Percentiles rank a stretch among this genome's conserved stretches.
Conservation (phyloP, 495 filamentous ascomycete genomes). For the Saxophila tyrrhenica region DNA sequence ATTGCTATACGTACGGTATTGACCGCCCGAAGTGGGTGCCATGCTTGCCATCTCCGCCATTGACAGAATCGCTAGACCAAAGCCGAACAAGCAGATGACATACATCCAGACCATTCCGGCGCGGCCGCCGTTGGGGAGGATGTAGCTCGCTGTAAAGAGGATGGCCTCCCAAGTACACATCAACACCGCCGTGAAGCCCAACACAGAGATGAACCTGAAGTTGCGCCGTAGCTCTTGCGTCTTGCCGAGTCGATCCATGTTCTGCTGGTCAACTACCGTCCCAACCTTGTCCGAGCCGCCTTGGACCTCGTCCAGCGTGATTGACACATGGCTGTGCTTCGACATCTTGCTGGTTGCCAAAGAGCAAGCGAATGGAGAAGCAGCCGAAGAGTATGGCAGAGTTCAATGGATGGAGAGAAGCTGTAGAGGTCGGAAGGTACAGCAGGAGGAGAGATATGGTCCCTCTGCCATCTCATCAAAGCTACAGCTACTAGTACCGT, state of each 20-base stretch:
- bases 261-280: neutral
- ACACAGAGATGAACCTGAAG: conserved; percentile 22
- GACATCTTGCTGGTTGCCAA: neutral
- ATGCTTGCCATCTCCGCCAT: conserved; percentile 21
- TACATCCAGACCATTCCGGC: conserved; percentile 17
- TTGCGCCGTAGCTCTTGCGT: conserved; percentile 10
- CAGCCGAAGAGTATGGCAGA: no score
- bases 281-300: neutral
- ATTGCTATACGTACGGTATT: conserved; percentile 2
- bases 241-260: conserved; percentile 3
- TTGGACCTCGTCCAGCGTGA: neutral
- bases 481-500: no score
- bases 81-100: conserved; percentile 1
- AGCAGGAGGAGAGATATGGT: no score
- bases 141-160: neutral
- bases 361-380: no score
- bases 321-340: neutral
- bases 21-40: conserved; percentile 19
- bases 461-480: no score
- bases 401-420: no score
- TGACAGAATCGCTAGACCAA: neutral
- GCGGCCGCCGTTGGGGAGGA: conserved; percentile 21
- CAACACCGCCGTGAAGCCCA: conserved; percentile 19
- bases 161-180: conserved; percentile 6
- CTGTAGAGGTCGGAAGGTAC: no score